These are phyloP conservation scores for Diaporthe ampelina DNA, from an alignment of 2,329 filamentous ascomycete species.

Conservation along the genomic window DNA sequence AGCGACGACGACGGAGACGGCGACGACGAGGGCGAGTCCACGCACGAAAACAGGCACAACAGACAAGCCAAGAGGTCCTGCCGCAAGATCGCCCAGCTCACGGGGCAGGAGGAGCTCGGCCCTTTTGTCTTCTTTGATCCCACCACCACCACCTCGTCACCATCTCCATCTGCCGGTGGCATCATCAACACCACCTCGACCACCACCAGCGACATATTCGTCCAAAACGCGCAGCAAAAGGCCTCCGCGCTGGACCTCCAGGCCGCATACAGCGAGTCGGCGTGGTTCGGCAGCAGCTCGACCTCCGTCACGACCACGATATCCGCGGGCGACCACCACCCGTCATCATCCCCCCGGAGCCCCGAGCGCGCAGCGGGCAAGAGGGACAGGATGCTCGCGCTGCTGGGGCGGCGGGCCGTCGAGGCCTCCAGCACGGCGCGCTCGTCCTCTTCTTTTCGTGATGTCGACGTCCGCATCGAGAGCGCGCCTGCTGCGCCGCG, in stretches of 20 bases:
- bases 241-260: not conserved
- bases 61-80: not conserved
- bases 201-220: no score
- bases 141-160: no score
- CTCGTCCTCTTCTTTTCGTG: no score
- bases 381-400: slow-evolving; percentile 25
- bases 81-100: slow-evolving; percentile 11
- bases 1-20: slow-evolving; percentile 7
- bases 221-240: no score
- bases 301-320: no score
- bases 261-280: slow-evolving; percentile 32
- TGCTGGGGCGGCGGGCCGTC: slow-evolving; percentile 8
- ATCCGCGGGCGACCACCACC: not conserved
- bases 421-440: not conserved
- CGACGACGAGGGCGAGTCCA: not conserved
- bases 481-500: no score
- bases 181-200: not conserved
- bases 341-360: not conserved
- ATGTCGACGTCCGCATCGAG: no score
- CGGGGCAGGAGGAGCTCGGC: not conserved
- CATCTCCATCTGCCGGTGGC: not conserved
- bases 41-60: not conserved
- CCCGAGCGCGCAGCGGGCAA: not conserved
- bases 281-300: slow-evolving; percentile 12
- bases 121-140: not conserved